A percentile compares a stretch with the other conserved stretches of the same genome.
Conservation (phyloP, 176 grass and related monocot species). For the Avena atlantica region DNA sequence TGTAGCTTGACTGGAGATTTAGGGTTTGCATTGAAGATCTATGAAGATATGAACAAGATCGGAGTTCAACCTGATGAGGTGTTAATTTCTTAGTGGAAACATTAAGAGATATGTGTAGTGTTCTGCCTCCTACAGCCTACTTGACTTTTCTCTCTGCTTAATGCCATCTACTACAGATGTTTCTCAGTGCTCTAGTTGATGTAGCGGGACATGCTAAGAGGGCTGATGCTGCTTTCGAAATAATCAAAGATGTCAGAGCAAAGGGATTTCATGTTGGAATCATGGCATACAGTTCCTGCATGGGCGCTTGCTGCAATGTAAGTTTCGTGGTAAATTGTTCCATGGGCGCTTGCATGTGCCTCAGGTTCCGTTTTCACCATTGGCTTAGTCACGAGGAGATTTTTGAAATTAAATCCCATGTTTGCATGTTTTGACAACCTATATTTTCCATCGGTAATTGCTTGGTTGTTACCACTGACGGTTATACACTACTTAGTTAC, state of each 20-base stretch:
- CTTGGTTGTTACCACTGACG: background rate
- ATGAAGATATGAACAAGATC: conserved; percentile 96
- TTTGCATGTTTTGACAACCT: background rate
- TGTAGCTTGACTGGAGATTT: conserved; percentile 94
- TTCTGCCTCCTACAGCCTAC: conserved; percentile 1
- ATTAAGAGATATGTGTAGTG: conserved; percentile 26
- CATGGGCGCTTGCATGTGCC: background rate
- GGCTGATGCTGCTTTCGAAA: conserved; percentile 85
- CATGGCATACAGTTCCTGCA: conserved; percentile 88
- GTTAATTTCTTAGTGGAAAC: conserved; percentile 41
- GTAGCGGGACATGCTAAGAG: conserved; percentile 91
- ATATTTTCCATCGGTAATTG: background rate
- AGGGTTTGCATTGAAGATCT: conserved; percentile 86
- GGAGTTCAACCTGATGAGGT: conserved; percentile 96
- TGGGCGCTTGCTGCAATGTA: conserved; percentile 99
- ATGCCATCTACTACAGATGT: conserved; percentile 72
- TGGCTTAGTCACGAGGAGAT: background rate
- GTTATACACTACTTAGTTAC: background rate
- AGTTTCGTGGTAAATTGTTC: conserved; percentile 37
- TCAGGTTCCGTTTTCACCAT: background rate
- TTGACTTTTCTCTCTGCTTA: conserved; percentile 47
- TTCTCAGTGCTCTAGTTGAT: conserved; percentile 95
- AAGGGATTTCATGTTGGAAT: conserved; percentile 78
- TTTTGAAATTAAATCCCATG: background rate
- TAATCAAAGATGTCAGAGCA: conserved; percentile 84